Conservation (phyloP, 2,329 filamentous ascomycete species). For the Hypoxylon rubiginosum region DNA sequence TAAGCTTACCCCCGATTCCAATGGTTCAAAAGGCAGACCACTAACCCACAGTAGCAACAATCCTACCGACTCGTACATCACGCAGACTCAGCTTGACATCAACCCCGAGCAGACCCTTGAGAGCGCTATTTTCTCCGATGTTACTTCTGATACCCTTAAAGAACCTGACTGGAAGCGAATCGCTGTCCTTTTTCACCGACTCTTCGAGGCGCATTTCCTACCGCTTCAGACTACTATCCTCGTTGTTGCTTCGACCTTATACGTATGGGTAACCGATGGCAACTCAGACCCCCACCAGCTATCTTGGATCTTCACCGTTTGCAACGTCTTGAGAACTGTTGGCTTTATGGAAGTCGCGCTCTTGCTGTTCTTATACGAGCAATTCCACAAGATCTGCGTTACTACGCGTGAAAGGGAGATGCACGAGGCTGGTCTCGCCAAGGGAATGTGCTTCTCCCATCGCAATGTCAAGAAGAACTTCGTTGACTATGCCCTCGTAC, state of each 20-base stretch:
- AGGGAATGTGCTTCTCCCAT: slow-evolving; percentile 75
- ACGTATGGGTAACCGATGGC: slow-evolving; percentile 66
- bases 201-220: slow-evolving; percentile 82
- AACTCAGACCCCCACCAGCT: slow-evolving; percentile 66
- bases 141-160: slow-evolving; percentile 65
- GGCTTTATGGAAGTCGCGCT: slow-evolving; percentile 74
- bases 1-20: slow-evolving; percentile 44
- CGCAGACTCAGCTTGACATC: slow-evolving; percentile 59
- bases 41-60: slow-evolving; percentile 56
- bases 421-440: slow-evolving; percentile 72
- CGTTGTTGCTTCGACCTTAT: slow-evolving; percentile 72
- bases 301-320: slow-evolving; percentile 70
- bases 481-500: slow-evolving; percentile 74
- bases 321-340: slow-evolving; percentile 69
- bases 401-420: slow-evolving; percentile 74
- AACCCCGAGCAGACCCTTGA: slow-evolving; percentile 59
- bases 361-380: slow-evolving; percentile 76
- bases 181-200: slow-evolving; percentile 71
- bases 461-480: slow-evolving; percentile 68
- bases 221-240: slow-evolving; percentile 76
- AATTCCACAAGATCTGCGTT: slow-evolving; percentile 74
- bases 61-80: slow-evolving; percentile 62
- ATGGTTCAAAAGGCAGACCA: not conserved
- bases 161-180: slow-evolving; percentile 68
- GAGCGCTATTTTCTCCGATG: slow-evolving; percentile 68